phyloP scores from a whole-genome alignment of 2,329 filamentous ascomycete species.

The Sclerotiophoma versabilis region DNA sequence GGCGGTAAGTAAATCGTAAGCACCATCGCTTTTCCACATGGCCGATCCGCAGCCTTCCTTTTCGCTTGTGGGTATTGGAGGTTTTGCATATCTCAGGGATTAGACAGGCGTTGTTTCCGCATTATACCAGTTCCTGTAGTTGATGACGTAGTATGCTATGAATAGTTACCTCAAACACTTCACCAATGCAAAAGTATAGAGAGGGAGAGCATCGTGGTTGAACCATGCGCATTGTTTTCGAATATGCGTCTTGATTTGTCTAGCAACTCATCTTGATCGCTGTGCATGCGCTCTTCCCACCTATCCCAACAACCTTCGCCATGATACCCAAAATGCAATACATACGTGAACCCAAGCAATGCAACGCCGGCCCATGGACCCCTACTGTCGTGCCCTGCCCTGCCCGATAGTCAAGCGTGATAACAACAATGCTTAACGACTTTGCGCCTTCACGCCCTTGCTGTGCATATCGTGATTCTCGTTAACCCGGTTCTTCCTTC shows the following conservation, averaged over 20 bases:
- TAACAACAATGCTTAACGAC: constrained; percentile 10
- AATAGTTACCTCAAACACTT: too few species aligned
- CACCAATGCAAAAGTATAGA: too few species aligned
- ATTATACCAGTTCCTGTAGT: too few species aligned
- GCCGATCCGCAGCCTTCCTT: too few species aligned
- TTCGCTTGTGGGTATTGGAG: too few species aligned
- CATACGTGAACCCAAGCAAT: constrained; percentile 6
- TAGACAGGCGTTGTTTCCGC: too few species aligned
- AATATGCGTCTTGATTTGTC: constrained; percentile 3
- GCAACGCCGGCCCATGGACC: constrained; percentile 12
- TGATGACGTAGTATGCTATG: too few species aligned
- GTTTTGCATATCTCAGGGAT: too few species aligned
- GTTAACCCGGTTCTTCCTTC: neutral
- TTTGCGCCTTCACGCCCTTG: constrained; percentile 4
- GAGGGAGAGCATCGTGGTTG: too few species aligned
- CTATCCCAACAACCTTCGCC: too few species aligned
- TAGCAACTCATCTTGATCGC: neutral
- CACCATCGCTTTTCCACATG: too few species aligned
- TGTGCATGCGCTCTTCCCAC: neutral
- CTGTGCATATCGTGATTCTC: constrained; percentile 11
- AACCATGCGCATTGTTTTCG: too few species aligned
- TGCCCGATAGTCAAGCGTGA: neutral
- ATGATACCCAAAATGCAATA: constrained; percentile 9
- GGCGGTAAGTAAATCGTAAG: neutral
- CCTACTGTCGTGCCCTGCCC: neutral